phyloP scores from a whole-genome alignment of 1,284 basidiomycete genomes.

The Microbotryum intermedium region DNA sequence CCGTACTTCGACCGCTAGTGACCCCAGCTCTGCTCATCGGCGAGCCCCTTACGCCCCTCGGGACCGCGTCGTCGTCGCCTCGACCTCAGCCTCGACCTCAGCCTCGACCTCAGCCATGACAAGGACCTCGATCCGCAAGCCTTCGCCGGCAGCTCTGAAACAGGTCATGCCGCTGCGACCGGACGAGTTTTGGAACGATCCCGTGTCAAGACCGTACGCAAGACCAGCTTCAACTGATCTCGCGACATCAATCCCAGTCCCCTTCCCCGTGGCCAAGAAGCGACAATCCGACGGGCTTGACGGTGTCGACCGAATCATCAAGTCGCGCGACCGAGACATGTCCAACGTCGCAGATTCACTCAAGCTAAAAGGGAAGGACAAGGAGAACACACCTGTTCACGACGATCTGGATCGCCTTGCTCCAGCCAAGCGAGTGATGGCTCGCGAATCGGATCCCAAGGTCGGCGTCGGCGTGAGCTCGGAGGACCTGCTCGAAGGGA shows the following conservation, averaged over 20 bases:
- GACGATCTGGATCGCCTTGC: no score
- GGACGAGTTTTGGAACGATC: conserved; percentile 32
- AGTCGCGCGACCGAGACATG: no score
- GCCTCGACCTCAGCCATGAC: conserved; percentile 31
- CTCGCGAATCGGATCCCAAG: no score
- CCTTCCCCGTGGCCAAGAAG: no score
- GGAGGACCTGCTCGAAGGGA: conserved; percentile 15
- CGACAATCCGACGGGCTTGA: no score
- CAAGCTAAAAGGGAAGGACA: no score
- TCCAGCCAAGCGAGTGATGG: no score
- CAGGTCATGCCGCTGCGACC: conserved; percentile 41
- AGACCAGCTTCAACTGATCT: conserved; percentile 23
- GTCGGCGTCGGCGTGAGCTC: neutral
- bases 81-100: conserved; percentile 6
- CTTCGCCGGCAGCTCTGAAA: conserved; percentile 11
- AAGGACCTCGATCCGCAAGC: conserved; percentile 2
- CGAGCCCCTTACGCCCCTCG: conserved; percentile 5
- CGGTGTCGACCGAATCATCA: no score
- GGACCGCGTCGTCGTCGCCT: neutral
- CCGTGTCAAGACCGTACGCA: conserved; percentile 36
- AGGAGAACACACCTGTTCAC: no score
- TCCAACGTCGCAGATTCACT: no score
- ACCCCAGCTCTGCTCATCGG: neutral
- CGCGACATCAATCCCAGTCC: no score
- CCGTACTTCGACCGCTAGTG: conserved; percentile 35